Evolutionary conservation across 306 rosid species (phyloP).

Genomic region (Cucumis cinereus): DNA sequence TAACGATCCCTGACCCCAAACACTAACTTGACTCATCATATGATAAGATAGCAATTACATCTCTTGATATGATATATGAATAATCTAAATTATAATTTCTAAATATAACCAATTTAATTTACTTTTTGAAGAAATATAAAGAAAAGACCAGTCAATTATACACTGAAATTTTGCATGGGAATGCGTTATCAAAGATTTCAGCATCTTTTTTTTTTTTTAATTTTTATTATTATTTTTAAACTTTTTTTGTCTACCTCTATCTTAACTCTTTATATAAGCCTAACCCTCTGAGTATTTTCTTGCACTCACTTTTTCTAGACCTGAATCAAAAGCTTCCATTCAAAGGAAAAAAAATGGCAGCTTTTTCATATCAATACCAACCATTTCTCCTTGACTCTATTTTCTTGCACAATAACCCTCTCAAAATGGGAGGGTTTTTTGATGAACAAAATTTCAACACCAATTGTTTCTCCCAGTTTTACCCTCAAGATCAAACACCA

Average conservation of each 20-base stretch:
- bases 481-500: background rate
- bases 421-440: background rate
- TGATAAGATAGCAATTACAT: constrained; percentile 4
- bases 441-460: background rate
- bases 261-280: background rate
- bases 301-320: constrained; percentile 2
- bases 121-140: no score
- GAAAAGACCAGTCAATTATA: background rate
- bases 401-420: background rate
- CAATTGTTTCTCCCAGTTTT: background rate
- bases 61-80: background rate
- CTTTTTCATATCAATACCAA: constrained; percentile 8
- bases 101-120: no score
- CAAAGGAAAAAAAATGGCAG: background rate
- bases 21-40: background rate
- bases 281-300: constrained; percentile 1
- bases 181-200: background rate
- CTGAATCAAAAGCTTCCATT: background rate
- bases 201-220: background rate
- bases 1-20: background rate
- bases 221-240: background rate
- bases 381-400: background rate
- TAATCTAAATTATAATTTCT: no score
- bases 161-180: constrained; percentile 1
- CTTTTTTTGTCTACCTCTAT: background rate